Evolutionary conservation across 495 filamentous ascomycete genomes (phyloP), one percentile per base, ranked within the genome.

Genomic region (Penicillium dipodomyicola): DNA sequence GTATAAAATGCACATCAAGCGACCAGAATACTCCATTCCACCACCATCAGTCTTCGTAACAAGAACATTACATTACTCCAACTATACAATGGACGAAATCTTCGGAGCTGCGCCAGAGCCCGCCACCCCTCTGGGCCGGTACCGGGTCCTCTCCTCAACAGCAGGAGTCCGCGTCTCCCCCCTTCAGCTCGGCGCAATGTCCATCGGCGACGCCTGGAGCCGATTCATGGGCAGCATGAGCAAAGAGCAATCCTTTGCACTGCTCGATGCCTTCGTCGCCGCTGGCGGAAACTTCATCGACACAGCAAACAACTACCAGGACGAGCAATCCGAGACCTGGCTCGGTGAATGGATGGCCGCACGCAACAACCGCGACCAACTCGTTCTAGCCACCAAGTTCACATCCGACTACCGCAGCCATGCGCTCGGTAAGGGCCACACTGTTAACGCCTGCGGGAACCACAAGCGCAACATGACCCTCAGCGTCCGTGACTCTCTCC

Each of bases 341-440:
- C 57, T 85, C 20, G 83, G 83, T 20, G 82, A 86, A 57, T 86
- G 83, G 83, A 80, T 84, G 76, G 56, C 73, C 46, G 40, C 64
- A 7, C 77, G 82, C 19, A 64, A 72, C 17, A 81, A 79, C 59
- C 76, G 87, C 0, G 85, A 88, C 65, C 74, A 84, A 55, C 74
- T 90, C 42, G 87, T 93, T 33, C 74, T 93, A 43, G 88, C 89
- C 0, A 92, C 89, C 47, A 94, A 92, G 61, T 85, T 75, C 67
- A 82, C 81, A 1, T 72, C 72, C 3, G 67, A 69, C 33, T 77
- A 70, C 62, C 60, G 61, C 29, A 49, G 35, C 30, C 59, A 72
- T 42, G 61, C 55, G 1, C 35, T 65, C 27, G 75, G 72, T 17
- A 72, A 76, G 44, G 65, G 84, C 56, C 77, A 81, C n/a, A 75